phyloP scores from a whole-genome alignment of 257 asterid species.

The Scutellaria baicalensis region DNA sequence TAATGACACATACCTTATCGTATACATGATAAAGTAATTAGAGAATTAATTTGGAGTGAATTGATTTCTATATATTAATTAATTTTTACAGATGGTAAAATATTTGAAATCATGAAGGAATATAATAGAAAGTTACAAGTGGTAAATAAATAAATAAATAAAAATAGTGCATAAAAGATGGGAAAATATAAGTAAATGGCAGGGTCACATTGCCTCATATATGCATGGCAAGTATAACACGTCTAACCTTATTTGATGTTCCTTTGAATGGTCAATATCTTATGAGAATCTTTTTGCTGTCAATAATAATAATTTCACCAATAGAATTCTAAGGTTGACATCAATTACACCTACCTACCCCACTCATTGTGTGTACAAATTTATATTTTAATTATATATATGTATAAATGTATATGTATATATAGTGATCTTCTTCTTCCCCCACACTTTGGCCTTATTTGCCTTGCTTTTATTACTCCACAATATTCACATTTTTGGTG shows the following conservation, averaged over 20 bases:
- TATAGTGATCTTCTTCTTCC: background rate
- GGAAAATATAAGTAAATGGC: constrained; percentile 3
- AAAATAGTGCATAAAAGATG: constrained; percentile 2
- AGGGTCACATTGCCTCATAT: constrained; percentile 38
- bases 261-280: constrained; percentile 77
- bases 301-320: constrained; percentile 29
- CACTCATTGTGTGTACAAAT: constrained; percentile 8
- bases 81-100: background rate
- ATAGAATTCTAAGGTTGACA: constrained; percentile 34
- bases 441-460: background rate
- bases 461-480: background rate
- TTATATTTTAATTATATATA: background rate
- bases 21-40: too few species aligned
- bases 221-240: constrained; percentile 56
- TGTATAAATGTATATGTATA: background rate
- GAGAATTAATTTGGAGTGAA: too few species aligned
- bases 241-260: constrained; percentile 45
- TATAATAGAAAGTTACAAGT: background rate
- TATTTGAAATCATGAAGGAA: background rate
- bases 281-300: constrained; percentile 62
- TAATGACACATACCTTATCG: too few species aligned
- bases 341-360: constrained; percentile 23
- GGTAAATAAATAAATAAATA: background rate
- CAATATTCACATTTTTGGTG: background rate
- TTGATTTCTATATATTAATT: background rate